A percentile compares a stretch with the other conserved stretches of the same genome.
Evolutionary conservation across 257 asterid genomes (phyloP).

Genomic region (Sherardia arvensis): DNA sequence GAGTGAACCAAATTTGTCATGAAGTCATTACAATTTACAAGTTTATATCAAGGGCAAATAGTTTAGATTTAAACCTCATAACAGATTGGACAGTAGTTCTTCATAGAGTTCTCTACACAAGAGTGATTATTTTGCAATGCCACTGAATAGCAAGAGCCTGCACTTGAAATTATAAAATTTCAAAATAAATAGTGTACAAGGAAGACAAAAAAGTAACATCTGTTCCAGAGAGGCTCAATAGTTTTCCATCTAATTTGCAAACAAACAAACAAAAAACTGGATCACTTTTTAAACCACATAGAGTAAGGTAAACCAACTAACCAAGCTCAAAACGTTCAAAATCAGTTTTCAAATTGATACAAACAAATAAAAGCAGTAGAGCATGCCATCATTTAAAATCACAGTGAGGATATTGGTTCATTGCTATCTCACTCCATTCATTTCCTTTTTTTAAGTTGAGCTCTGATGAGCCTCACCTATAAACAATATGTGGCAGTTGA

Average conservation of each 20-base stretch:
- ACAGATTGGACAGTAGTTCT: slow-evolving; percentile 88
- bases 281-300: not conserved
- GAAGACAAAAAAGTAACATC: not conserved
- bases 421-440: not conserved
- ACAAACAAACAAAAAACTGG: not conserved
- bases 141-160: slow-evolving; percentile 84
- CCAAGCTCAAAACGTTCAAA: not conserved
- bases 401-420: not conserved
- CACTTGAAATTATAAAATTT: slow-evolving; percentile 4
- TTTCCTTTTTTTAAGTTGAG: not conserved
- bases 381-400: not conserved
- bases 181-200: not conserved
- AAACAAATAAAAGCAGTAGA: not conserved
- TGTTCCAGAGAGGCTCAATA: not conserved
- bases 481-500: not conserved
- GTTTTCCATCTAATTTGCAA: not conserved
- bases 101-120: slow-evolving; percentile 87
- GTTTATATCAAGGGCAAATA: not conserved
- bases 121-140: slow-evolving; percentile 58
- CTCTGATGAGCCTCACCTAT: not conserved
- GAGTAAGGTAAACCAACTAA: not conserved
- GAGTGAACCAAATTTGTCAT: slow-evolving; percentile 7
- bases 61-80: slow-evolving; percentile 54
- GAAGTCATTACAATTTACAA: slow-evolving; percentile 3
- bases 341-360: not conserved